Evolutionary conservation across 129 eudicot species (phyloP).

Genomic region (Lactuca saligna): DNA sequence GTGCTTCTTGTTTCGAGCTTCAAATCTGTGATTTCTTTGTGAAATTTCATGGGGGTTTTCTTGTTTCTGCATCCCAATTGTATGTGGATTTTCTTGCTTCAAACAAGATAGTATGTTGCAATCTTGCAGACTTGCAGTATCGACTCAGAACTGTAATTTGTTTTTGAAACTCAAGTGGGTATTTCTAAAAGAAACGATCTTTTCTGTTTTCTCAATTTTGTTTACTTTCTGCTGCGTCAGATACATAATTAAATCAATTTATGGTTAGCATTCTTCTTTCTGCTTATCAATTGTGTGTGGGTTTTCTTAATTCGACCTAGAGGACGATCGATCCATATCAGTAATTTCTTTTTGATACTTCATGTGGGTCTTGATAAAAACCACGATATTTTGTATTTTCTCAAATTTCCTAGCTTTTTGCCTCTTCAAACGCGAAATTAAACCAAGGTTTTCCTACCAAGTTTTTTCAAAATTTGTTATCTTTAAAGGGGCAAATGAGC

Average conservation of each 20-base stretch:
- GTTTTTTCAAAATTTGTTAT: neutral
- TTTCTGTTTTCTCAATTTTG: neutral
- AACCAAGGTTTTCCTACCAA: neutral
- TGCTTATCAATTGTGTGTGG: neutral
- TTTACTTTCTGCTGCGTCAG: neutral
- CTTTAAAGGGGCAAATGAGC: neutral
- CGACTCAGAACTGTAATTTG: slow-evolving; percentile 3
- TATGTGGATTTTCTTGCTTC: slow-evolving; percentile 12
- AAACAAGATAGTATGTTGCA: neutral
- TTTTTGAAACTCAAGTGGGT: neutral
- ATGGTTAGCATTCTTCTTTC: neutral
- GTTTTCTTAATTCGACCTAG: neutral
- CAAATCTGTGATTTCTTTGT: neutral
- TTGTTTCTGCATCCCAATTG: no score
- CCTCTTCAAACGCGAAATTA: neutral
- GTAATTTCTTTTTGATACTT: neutral
- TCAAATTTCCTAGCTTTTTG: neutral
- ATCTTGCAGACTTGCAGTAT: neutral
- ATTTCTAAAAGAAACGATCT: slow-evolving; percentile 2
- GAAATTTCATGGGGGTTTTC: neutral
- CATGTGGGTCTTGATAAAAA: neutral
- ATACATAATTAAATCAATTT: neutral
- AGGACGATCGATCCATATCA: neutral
- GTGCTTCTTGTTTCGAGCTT: neutral
- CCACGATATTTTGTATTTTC: neutral